These are phyloP conservation scores for Ganoderma meredithae DNA, from an alignment of 1,284 basidiomycete genomes.

Conservation along the genomic window DNA sequence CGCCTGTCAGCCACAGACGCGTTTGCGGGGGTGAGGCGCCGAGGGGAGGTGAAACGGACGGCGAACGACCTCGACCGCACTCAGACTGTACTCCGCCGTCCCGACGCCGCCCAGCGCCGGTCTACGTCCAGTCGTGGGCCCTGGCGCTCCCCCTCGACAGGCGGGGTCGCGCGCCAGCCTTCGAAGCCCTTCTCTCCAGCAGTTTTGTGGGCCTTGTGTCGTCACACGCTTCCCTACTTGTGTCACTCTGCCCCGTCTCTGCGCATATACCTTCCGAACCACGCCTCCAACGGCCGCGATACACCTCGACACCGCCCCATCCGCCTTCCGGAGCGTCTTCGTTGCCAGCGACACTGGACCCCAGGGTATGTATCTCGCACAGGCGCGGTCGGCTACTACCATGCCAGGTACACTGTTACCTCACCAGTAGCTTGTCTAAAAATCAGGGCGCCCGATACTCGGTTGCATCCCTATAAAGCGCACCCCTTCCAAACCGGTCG, in stretches of 20 bases:
- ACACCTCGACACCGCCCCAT: background rate
- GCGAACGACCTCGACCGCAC: conserved; percentile 1
- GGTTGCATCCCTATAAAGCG: conserved; percentile 4
- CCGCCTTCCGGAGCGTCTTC: conserved; percentile 1
- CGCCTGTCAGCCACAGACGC: conserved; percentile 11
- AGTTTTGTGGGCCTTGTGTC: background rate
- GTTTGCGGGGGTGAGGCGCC: conserved; percentile 1
- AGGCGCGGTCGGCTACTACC: conserved; percentile 19
- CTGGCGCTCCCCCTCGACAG: background rate
- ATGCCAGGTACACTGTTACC: conserved; percentile 23
- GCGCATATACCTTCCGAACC: background rate
- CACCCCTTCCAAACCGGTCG: background rate
- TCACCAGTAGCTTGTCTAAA: conserved; percentile 14
- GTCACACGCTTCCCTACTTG: background rate
- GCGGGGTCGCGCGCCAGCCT: background rate
- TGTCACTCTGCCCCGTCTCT: background rate
- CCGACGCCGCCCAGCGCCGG: background rate
- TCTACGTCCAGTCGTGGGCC: background rate
- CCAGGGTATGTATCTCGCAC: conserved; percentile 21
- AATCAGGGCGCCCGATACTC: conserved; percentile 8
- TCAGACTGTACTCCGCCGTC: background rate
- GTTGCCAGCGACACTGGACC: background rate
- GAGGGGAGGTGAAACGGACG: background rate
- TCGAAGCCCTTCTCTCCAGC: background rate
- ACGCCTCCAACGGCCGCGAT: background rate